A percentile compares a stretch with the other conserved stretches of the same genome.
Evolutionary conservation across 148 eudicot species (phyloP).

Genomic region (Arctostaphylos glauca): DNA sequence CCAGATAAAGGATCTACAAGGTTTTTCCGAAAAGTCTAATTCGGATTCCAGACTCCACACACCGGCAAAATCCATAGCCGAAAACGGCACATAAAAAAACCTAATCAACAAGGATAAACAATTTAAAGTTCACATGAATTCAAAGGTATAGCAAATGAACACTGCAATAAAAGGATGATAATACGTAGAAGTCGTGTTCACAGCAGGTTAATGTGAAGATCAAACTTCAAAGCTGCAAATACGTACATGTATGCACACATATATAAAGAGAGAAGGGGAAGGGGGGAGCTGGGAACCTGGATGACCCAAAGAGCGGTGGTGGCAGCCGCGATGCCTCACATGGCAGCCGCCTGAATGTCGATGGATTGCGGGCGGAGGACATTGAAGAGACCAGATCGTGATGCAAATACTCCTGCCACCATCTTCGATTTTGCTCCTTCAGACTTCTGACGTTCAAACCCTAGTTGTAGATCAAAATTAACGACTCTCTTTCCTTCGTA

Average conservation of each 20-base stretch:
- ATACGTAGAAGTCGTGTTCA: background rate
- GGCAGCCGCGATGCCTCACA: constrained; percentile 73
- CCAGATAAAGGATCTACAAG: too few species aligned
- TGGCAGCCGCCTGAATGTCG: constrained; percentile 59
- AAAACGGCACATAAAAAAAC: background rate
- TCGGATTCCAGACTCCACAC: too few species aligned
- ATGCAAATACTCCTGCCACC: constrained; percentile 18
- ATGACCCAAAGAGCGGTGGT: constrained; percentile 44
- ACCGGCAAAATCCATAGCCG: background rate
- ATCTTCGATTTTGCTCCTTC: constrained; percentile 2
- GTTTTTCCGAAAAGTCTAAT: too few species aligned
- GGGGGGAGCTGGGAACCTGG: constrained; percentile 37
- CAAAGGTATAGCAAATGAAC: background rate
- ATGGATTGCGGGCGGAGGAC: constrained; percentile 39
- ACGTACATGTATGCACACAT: too few species aligned
- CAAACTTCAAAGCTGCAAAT: background rate
- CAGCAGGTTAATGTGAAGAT: background rate
- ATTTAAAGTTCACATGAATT: background rate
- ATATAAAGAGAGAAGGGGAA: too few species aligned
- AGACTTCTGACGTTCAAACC: too few species aligned
- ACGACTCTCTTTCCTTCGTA: too few species aligned
- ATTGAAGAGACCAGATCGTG: constrained; percentile 38
- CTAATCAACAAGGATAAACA: too few species aligned
- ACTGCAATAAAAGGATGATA: background rate
- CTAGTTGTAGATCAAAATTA: too few species aligned